Base-by-base conservation (phyloP, 1,139 yeast genomes). In the Yamadazyma conglobata region DNA sequence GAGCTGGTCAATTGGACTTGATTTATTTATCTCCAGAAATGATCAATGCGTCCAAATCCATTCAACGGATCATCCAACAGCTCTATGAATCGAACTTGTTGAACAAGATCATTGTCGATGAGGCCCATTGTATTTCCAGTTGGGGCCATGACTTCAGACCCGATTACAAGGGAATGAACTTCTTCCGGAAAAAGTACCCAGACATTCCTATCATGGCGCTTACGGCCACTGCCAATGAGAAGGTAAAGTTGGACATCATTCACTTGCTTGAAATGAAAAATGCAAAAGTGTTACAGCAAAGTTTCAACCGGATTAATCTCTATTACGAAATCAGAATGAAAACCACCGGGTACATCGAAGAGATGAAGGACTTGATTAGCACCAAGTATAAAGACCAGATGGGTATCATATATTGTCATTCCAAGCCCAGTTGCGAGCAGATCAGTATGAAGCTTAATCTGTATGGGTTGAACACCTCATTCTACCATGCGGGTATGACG, bases 121-220 rank as follows among this genome's bases (percentile, higher is more conserved):
- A 93, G 52, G 98, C 98, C 0, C 99, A 93, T 59, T 93, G 99
- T 70, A 94, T 93, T 34, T 86, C 96, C 37, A 84, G 95, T 8
- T 93, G 99, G 99, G 99, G 99, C 11, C 98, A 93, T 56, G 98
- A 93, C 58, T 93, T 93, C 54, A 70, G 99, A 36, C 97, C 97
- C 0, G 97, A 91, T 55, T 93, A 93, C 58, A 86, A 88, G 48
- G 83, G 80, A 18, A 66, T 93, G 54, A 79, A 79, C 22, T 70
- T 71, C 41, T 83, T 93, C 55, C 86, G 88, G 48, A 57, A 63
- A 20, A 72, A 76, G 35, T 91, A 74, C 50, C 94, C 95, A 0
- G 73, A 70, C 28, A 77, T 87, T 6, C 98, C 98, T 1, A 67
- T 93, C 43, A 89, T 93, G 88, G 98, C 98, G 0, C 64, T 93